Conservation (phyloP, 169 alveolate species). For the Sarcocystis neurona region DNA sequence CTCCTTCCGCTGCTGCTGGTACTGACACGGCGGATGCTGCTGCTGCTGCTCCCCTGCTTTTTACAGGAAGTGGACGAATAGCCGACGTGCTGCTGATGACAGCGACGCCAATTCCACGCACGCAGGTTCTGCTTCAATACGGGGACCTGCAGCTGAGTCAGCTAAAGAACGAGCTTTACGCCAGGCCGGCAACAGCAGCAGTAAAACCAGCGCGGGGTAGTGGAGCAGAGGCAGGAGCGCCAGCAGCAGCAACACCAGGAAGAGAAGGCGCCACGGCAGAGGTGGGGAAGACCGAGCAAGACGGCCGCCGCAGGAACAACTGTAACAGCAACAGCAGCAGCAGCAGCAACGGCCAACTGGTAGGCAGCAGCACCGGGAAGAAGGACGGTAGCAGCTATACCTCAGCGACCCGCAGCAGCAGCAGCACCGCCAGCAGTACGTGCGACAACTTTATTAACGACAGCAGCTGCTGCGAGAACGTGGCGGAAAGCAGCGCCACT, state of each 20-base stretch:
- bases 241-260: not conserved
- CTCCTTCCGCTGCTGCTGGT: too few species aligned
- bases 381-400: too few species aligned
- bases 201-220: not conserved
- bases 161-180: not conserved
- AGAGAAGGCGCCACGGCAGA: not conserved
- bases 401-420: too few species aligned
- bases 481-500: too few species aligned
- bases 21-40: too few species aligned
- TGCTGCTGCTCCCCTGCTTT: too few species aligned
- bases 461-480: too few species aligned
- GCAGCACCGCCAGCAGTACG: too few species aligned
- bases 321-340: not conserved
- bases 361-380: too few species aligned
- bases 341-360: not conserved
- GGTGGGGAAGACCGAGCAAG: too few species aligned
- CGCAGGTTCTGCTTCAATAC: slow-evolving; percentile 24
- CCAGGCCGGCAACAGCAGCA: not conserved
- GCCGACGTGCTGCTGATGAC: slow-evolving; percentile 52
- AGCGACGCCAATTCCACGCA: slow-evolving; percentile 60
- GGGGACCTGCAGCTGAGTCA: slow-evolving; percentile 38
- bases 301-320: too few species aligned
- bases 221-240: not conserved
- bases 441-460: too few species aligned
- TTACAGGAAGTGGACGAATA: slow-evolving; percentile 28